Evolutionary conservation across 192 early-diverging fungal species (phyloP).

Genomic region (Phlyctochytrium arcticum): DNA sequence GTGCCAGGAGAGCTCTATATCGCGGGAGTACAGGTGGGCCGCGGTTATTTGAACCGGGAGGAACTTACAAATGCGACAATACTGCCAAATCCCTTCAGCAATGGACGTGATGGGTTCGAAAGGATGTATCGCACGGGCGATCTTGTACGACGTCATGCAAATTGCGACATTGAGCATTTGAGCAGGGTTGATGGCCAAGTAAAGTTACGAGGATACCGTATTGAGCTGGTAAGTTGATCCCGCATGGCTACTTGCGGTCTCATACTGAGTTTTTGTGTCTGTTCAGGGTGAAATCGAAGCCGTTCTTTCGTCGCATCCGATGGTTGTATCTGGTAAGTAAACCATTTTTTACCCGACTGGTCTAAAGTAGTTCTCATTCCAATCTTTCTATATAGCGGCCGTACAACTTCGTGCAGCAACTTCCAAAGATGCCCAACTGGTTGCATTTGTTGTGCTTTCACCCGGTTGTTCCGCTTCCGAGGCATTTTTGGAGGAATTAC

Average conservation of each 20-base stretch:
- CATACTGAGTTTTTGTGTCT: too few species aligned
- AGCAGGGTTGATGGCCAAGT: slow-evolving; percentile 19
- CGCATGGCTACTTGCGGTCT: not conserved
- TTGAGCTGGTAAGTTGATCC: slow-evolving; percentile 16
- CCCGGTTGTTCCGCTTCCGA: too few species aligned
- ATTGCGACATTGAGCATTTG: slow-evolving; percentile 11
- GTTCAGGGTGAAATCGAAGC: too few species aligned
- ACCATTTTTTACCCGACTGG: too few species aligned
- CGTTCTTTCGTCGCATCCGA: too few species aligned
- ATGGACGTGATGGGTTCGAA: slow-evolving; percentile 14
- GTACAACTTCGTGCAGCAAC: too few species aligned
- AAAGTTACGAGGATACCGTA: slow-evolving; percentile 23
- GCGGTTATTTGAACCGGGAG: slow-evolving; percentile 42
- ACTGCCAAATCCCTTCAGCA: slow-evolving; percentile 24
- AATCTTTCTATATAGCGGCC: too few species aligned
- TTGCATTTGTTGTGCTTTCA: too few species aligned
- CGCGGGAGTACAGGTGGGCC: slow-evolving; percentile 30
- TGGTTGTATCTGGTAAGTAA: too few species aligned
- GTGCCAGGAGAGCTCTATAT: slow-evolving; percentile 36
- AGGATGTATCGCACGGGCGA: slow-evolving; percentile 30
- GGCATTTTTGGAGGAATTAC: too few species aligned
- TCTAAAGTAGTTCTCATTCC: too few species aligned
- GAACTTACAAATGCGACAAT: slow-evolving; percentile 37
- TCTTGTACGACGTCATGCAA: slow-evolving; percentile 3
- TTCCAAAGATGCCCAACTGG: too few species aligned